Evolutionary conservation across 2,329 filamentous ascomycete species (phyloP).

Genomic region (Leptographium wingfieldii): DNA sequence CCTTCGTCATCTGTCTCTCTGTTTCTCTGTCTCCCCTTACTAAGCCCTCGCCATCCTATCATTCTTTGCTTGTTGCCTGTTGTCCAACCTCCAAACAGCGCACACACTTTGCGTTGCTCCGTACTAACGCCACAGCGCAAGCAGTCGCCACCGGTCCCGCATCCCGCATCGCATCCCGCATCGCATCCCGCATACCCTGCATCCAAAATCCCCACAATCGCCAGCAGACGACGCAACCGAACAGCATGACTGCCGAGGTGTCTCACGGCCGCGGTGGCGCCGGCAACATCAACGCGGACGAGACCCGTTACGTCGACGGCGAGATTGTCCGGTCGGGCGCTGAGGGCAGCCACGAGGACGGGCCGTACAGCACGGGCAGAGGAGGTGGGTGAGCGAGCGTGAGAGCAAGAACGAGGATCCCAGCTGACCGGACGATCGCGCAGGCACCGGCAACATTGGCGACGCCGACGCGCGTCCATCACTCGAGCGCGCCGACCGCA

Average conservation of each 20-base stretch:
- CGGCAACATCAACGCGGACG: slow-evolving; percentile 47
- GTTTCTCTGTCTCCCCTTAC: no score
- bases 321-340: slow-evolving; percentile 44
- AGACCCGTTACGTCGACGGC: slow-evolving; percentile 48
- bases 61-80: no score
- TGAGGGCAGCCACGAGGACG: slow-evolving; percentile 43
- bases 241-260: slow-evolving; percentile 22
- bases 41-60: no score
- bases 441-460: slow-evolving; percentile 47
- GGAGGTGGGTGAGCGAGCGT: slow-evolving; percentile 30
- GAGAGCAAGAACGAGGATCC: slow-evolving; percentile 10
- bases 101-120: no score
- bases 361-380: slow-evolving; percentile 45
- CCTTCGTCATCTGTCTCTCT: no score
- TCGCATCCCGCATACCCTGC: no score
- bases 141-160: no score
- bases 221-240: neutral
- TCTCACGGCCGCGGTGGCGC: slow-evolving; percentile 50
- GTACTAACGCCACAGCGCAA: no score
- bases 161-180: no score
- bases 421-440: neutral
- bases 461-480: slow-evolving; percentile 28
- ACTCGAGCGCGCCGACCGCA: slow-evolving; percentile 33
- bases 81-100: no score
- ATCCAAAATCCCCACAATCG: neutral